These are phyloP conservation scores for Monosporascus sp. DNA, from an alignment of 2,329 filamentous ascomycete species.

Conservation along the genomic window DNA sequence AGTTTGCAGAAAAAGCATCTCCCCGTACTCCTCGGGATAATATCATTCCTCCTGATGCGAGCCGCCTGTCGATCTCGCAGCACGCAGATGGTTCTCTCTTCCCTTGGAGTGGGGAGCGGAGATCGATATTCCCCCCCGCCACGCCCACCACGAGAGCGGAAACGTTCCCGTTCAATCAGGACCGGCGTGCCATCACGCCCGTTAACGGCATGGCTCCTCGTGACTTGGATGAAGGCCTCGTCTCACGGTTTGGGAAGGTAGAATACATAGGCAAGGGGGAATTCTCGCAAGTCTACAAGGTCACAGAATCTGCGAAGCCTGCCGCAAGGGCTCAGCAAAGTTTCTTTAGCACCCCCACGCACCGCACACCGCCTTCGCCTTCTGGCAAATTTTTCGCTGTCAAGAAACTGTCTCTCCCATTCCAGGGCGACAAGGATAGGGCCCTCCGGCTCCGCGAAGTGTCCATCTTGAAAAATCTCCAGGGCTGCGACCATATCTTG, in stretches of 20 bases:
- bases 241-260: slow-evolving; percentile 72
- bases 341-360: slow-evolving; percentile 41
- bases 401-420: slow-evolving; percentile 84
- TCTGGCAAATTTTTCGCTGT: slow-evolving; percentile 73
- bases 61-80: slow-evolving; percentile 75
- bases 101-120: slow-evolving; percentile 26
- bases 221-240: slow-evolving; percentile 70
- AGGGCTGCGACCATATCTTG: slow-evolving; percentile 77
- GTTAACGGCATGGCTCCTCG: slow-evolving; percentile 64
- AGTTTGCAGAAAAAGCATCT: slow-evolving; percentile 43
- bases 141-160: slow-evolving; percentile 70
- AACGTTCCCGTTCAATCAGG: slow-evolving; percentile 50
- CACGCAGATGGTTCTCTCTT: slow-evolving; percentile 34
- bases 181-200: slow-evolving; percentile 60
- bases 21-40: slow-evolving; percentile 77
- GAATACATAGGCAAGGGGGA: slow-evolving; percentile 80
- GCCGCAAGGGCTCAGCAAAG: slow-evolving; percentile 35
- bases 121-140: slow-evolving; percentile 58
- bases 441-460: slow-evolving; percentile 81
- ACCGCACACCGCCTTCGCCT: slow-evolving; percentile 46
- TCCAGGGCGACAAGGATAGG: slow-evolving; percentile 73
- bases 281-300: slow-evolving; percentile 88
- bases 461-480: slow-evolving; percentile 67
- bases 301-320: slow-evolving; percentile 42
- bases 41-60: slow-evolving; percentile 72